Evolutionary conservation across 192 early-diverging fungal species (phyloP).

Genomic region (Lobosporangium transversale): DNA sequence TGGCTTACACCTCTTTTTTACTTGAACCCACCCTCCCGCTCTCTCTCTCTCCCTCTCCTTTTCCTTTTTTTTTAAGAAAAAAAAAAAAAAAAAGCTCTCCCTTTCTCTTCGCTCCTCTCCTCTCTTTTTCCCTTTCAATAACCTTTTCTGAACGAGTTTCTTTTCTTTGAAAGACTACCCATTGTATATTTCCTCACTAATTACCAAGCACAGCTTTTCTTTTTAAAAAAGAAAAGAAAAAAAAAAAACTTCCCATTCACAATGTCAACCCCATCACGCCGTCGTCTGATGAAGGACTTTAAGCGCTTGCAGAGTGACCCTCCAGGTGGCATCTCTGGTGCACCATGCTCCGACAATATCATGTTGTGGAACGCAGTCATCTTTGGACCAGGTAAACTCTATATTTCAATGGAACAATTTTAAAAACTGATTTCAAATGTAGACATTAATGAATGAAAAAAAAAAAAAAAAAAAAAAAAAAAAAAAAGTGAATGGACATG

Average conservation of each 20-base stretch:
- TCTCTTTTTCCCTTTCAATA: background rate
- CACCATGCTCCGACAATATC: conserved; percentile 97
- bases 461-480: background rate
- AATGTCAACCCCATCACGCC: conserved; percentile 94
- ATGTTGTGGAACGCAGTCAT: conserved; percentile 99
- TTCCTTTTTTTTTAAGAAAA: too few species aligned
- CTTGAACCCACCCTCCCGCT: background rate
- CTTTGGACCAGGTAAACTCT: conserved; percentile 88
- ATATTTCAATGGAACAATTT: background rate
- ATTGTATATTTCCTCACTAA: too few species aligned
- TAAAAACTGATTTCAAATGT: background rate
- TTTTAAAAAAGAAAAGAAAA: too few species aligned
- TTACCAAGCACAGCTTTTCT: too few species aligned
- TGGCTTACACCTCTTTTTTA: too few species aligned
- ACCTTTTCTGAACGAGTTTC: background rate
- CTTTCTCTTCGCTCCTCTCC: too few species aligned
- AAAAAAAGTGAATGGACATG: too few species aligned
- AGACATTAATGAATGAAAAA: background rate
- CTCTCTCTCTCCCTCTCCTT: too few species aligned
- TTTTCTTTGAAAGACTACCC: too few species aligned
- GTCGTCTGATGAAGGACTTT: conserved; percentile 98
- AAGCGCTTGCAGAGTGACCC: conserved; percentile 96
- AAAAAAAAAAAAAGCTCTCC: too few species aligned
- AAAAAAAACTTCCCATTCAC: too few species aligned
- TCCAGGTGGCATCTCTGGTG: conserved; percentile 87